Conservation (phyloP, 805 yeast species). For the Starmera pachycereana region DNA sequence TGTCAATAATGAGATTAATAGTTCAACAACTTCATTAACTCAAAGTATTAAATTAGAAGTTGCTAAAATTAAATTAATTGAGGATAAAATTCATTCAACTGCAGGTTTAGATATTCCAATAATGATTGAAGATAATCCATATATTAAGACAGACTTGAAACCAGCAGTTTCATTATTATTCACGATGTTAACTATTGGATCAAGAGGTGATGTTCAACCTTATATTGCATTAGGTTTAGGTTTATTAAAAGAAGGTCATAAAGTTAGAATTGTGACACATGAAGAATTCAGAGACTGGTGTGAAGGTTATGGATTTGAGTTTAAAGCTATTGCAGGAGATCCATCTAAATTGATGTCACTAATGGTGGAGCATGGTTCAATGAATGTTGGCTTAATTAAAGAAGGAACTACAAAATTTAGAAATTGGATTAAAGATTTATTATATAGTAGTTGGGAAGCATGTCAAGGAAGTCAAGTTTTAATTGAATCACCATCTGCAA, state of each 20-base stretch:
- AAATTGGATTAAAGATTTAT: slow-evolving; percentile 72
- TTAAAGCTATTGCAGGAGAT: slow-evolving; percentile 77
- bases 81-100: slow-evolving; percentile 49
- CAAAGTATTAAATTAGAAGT: slow-evolving; percentile 27
- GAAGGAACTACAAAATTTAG: slow-evolving; percentile 77
- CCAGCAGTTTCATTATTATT: slow-evolving; percentile 49
- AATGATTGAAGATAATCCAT: slow-evolving; percentile 56
- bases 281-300: slow-evolving; percentile 74
- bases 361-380: slow-evolving; percentile 85
- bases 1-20: slow-evolving; percentile 7
- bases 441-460: slow-evolving; percentile 73
- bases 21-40: slow-evolving; percentile 11
- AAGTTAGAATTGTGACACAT: slow-evolving; percentile 80
- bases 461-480: slow-evolving; percentile 73
- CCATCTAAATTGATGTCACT: slow-evolving; percentile 87
- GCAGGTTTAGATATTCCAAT: slow-evolving; percentile 61
- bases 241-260: slow-evolving; percentile 69
- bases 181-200: slow-evolving; percentile 79
- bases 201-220: slow-evolving; percentile 96
- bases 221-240: slow-evolving; percentile 86
- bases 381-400: slow-evolving; percentile 70
- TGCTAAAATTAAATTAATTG: slow-evolving; percentile 58
- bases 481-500: slow-evolving; percentile 93
- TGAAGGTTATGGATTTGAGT: slow-evolving; percentile 51
- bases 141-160: slow-evolving; percentile 35